A percentile compares a stretch with the other conserved stretches of the same genome.
phyloP scores from a whole-genome alignment of 1,139 yeast species.

The Saccharomyces hybrid region DNA sequence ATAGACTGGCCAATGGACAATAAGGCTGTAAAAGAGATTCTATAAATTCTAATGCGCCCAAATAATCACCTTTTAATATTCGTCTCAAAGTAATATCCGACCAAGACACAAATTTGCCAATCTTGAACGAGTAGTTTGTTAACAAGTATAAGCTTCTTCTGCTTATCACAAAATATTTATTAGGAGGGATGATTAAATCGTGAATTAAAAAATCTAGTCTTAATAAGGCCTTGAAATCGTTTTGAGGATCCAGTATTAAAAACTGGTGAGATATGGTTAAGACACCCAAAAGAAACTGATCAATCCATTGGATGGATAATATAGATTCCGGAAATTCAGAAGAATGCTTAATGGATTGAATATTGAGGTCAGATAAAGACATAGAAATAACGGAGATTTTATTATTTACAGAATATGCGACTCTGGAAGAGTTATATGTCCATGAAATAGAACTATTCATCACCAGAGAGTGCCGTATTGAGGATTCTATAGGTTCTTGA shows the following conservation, averaged over 20 bases:
- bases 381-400: conserved; percentile 31
- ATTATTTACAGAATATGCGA: conserved; percentile 14
- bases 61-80: conserved; percentile 33
- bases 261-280: conserved; percentile 45
- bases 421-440: conserved; percentile 40
- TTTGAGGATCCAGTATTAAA: conserved; percentile 35
- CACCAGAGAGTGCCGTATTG: conserved; percentile 36
- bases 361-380: background rate
- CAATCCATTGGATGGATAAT: conserved; percentile 55
- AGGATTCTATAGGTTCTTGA: conserved; percentile 33
- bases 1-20: conserved; percentile 14
- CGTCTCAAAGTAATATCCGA: conserved; percentile 24
- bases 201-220: conserved; percentile 41
- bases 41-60: conserved; percentile 37
- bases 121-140: conserved; percentile 22
- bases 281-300: conserved; percentile 42
- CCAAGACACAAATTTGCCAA: conserved; percentile 29
- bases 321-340: conserved; percentile 43
- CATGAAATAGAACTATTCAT: conserved; percentile 43
- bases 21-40: conserved; percentile 41
- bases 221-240: conserved; percentile 33
- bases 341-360: conserved; percentile 33
- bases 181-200: conserved; percentile 36
- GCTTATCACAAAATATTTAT: conserved; percentile 31
- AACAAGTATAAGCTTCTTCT: conserved; percentile 18